These are phyloP conservation scores for Haplosporangium gracile DNA, from an alignment of 192 early-diverging fungal species.

Conservation along the genomic window DNA sequence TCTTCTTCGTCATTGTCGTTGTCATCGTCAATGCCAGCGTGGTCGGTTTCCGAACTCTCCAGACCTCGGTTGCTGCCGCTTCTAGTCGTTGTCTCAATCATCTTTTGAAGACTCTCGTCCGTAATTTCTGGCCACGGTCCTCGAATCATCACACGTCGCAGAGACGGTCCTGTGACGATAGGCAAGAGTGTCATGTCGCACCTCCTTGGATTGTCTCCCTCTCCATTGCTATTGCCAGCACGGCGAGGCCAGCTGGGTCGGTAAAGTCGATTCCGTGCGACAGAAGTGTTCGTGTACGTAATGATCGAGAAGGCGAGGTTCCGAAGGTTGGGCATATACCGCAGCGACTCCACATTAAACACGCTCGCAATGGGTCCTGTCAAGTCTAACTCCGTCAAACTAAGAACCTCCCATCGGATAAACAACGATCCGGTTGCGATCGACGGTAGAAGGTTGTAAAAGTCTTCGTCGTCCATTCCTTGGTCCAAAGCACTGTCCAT, in stretches of 20 bases:
- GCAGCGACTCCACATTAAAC: conserved; percentile 33
- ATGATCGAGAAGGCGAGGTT: conserved; percentile 25
- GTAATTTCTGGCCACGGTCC: conserved; percentile 46
- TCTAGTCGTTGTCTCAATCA: conserved; percentile 17
- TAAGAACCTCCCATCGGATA: conserved; percentile 19
- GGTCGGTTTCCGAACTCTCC: background rate
- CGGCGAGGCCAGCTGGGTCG: background rate
- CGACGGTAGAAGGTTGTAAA: conserved; percentile 11
- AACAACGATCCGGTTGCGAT: conserved; percentile 9
- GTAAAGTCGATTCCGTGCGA: background rate
- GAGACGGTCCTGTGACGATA: background rate
- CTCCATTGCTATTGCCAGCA: background rate
- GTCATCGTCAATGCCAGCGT: background rate
- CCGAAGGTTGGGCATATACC: conserved; percentile 28
- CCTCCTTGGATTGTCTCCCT: background rate
- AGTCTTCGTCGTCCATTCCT: conserved; percentile 4
- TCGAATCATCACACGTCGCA: conserved; percentile 30
- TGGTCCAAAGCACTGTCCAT: background rate
- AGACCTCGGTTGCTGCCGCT: background rate
- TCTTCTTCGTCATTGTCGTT: background rate
- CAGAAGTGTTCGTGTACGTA: background rate
- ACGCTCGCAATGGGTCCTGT: conserved; percentile 29
- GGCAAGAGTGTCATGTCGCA: conserved; percentile 28
- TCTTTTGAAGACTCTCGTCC: conserved; percentile 20
- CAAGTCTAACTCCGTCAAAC: conserved; percentile 19